Conservation (phyloP, 2,329 filamentous ascomycete species). For the Aspergillus pseudoglaucus region DNA sequence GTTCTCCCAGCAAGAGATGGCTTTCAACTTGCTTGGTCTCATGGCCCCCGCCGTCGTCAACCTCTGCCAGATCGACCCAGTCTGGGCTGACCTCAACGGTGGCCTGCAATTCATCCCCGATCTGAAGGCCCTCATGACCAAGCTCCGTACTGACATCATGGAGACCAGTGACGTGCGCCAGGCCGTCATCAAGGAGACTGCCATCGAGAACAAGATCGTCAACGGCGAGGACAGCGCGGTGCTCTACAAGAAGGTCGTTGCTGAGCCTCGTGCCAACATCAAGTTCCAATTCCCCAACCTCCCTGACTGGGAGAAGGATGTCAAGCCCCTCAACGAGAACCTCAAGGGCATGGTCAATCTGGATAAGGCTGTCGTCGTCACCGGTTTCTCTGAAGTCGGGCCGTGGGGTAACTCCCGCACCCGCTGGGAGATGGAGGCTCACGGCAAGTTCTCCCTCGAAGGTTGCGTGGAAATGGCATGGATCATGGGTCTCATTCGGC, state of each 20-base stretch:
- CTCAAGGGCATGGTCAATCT: constrained; percentile 98
- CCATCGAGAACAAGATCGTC: constrained; percentile 94
- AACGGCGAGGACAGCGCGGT: constrained; percentile 89
- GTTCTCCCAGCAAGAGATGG: constrained; percentile 99
- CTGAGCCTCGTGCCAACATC: constrained; percentile 93
- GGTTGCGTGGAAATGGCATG: constrained; percentile 99
- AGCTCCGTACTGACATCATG: constrained; percentile 87
- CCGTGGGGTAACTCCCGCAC: constrained; percentile 98
- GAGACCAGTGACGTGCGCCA: constrained; percentile 90
- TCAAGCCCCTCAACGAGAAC: constrained; percentile 78
- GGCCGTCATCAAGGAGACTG: constrained; percentile 90
- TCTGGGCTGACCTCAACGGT: constrained; percentile 95
- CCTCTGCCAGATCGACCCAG: constrained; percentile 88
- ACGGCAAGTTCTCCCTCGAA: constrained; percentile 93
- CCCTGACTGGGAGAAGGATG: constrained; percentile 84
- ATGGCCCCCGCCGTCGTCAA: constrained; percentile 94
- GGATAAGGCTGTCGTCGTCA: constrained; percentile 95
- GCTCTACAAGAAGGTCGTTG: constrained; percentile 87
- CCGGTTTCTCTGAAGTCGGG: constrained; percentile 75
- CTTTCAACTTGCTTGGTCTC: constrained; percentile 92
- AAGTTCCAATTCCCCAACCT: constrained; percentile 92
- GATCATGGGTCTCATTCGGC: constrained; percentile 99
- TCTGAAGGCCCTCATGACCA: constrained; percentile 88
- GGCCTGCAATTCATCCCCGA: constrained; percentile 96
- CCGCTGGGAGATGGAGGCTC: constrained; percentile 98